phyloP scores from a whole-genome alignment of 768 basidiomycete species.

The Rhodotorula diobovata region DNA sequence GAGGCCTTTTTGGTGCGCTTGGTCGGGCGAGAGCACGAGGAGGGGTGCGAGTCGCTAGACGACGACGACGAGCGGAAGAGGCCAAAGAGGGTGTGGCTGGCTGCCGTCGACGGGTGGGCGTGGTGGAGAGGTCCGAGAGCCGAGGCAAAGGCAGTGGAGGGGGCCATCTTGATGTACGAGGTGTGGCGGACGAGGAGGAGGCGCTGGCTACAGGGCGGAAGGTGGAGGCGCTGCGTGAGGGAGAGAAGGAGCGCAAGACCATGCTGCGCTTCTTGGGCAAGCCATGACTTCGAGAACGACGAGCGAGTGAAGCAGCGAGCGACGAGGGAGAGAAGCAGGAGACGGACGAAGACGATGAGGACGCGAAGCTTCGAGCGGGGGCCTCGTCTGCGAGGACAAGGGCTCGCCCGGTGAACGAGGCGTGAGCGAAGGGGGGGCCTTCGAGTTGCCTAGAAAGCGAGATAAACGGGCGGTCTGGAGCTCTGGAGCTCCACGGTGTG shows the following conservation, averaged over 20 bases:
- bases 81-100: not conserved
- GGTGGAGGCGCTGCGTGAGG: not conserved
- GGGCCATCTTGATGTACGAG: not conserved
- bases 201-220: too few relatives aligned
- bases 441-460: too few relatives aligned
- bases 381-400: not conserved
- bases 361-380: not conserved
- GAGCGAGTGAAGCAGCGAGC: too few relatives aligned
- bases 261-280: too few relatives aligned
- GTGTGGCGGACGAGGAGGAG: not conserved
- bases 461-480: too few relatives aligned
- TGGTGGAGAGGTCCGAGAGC: not conserved
- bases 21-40: not conserved
- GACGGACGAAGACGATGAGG: not conserved
- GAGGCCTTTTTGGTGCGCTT: not conserved
- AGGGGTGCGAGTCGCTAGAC: not conserved
- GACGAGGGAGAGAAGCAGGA: not conserved
- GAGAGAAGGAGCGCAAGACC: not conserved
- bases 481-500: too few relatives aligned
- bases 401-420: not conserved
- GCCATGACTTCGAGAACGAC: too few relatives aligned
- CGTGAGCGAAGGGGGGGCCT: too few relatives aligned
- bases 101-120: not conserved
- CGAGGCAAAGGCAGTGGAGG: not conserved
- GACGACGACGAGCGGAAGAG: not conserved